Evolutionary conservation across 805 yeast genomes (phyloP), one percentile per base, ranked within the genome.

Genomic region (Kodamaea kakaduensis): DNA sequence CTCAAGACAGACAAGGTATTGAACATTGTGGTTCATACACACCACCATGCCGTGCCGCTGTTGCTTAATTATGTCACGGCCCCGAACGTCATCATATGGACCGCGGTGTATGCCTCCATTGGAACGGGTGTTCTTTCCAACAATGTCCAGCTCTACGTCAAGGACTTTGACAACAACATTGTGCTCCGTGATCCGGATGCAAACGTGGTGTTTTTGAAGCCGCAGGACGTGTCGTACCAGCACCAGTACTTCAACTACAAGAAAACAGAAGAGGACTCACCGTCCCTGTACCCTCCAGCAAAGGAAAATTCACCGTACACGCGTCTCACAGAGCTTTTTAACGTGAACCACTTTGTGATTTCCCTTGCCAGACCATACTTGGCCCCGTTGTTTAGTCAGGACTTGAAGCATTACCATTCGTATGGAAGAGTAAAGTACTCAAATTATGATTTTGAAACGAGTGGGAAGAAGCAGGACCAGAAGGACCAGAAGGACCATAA

Each of bases 351-450:
- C 58, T 90, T 87, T 52, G 71, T 93, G 19, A 89, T 89, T 1
- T 85, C 96, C 14, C 68, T 90, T 45, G 96, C 97, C 6, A 72
- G 97, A 43, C 97, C 97, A 0, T 93, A 90, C 51, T 65, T 90
- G 47, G 96, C 96, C 0, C 97, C 97, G 1, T 65, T 90, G 38
- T 73, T 93, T 27, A 78, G 84, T 23, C 82, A 84, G 45, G 96
- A 87, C 52, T 69, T 86, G 50, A 82, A 81, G 51, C 93, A 87
- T 52, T 75, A 73, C 42, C 74, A 70, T 37, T 20, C 57, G 3
- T 59, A 61, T 40, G 66, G 69, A 10, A 52, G 53, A 32, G 43
- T 59, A 3, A 46, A 45, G 23, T 51, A 54, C 40, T 45, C 50
- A 10, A 38, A 40, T 7, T 35, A 29, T 30, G 38, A 35, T 21